These are phyloP conservation scores for Phaffia rhodozyma DNA, from an alignment of 1,284 basidiomycete genomes.

Conservation along the genomic window DNA sequence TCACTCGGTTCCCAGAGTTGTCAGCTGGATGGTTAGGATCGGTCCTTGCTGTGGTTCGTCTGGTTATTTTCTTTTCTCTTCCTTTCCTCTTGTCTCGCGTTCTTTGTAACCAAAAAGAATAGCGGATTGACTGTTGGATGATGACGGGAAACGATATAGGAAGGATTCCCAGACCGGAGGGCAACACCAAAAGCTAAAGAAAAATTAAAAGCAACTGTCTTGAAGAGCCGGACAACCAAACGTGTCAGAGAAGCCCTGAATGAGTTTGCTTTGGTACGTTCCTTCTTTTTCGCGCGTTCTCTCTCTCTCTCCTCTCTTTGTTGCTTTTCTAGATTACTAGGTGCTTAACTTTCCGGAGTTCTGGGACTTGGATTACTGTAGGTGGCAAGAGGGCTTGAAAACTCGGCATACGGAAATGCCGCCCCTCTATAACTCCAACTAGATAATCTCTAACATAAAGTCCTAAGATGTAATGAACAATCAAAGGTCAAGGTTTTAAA, in stretches of 20 bases:
- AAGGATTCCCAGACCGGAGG: constrained; percentile 32
- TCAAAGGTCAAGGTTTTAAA: too few species aligned
- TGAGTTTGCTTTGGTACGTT: constrained; percentile 35
- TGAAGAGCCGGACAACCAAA: constrained; percentile 45
- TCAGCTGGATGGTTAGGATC: constrained; percentile 57
- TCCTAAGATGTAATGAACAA: too few species aligned
- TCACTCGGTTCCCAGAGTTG: constrained; percentile 45
- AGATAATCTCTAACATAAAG: too few species aligned
- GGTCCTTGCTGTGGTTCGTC: constrained; percentile 54
- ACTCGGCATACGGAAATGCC: neutral
- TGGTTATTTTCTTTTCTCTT: constrained; percentile 1
- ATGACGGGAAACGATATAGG: constrained; percentile 16
- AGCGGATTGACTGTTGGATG: neutral
- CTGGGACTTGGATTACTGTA: too few species aligned
- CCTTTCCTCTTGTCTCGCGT: neutral
- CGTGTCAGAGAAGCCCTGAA: constrained; percentile 37
- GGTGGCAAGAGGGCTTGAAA: neutral
- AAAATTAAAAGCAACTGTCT: constrained; percentile 58
- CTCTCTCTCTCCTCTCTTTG: neutral
- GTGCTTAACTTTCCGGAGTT: too few species aligned
- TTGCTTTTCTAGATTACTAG: too few species aligned
- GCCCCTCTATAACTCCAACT: neutral
- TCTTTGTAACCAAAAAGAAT: constrained; percentile 10
- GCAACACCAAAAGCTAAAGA: constrained; percentile 53
- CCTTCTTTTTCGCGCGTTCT: too few species aligned